Evolutionary conservation across 2,329 filamentous ascomycete species (phyloP).

Genomic region (Paraphaeosphaeria sporulosa): DNA sequence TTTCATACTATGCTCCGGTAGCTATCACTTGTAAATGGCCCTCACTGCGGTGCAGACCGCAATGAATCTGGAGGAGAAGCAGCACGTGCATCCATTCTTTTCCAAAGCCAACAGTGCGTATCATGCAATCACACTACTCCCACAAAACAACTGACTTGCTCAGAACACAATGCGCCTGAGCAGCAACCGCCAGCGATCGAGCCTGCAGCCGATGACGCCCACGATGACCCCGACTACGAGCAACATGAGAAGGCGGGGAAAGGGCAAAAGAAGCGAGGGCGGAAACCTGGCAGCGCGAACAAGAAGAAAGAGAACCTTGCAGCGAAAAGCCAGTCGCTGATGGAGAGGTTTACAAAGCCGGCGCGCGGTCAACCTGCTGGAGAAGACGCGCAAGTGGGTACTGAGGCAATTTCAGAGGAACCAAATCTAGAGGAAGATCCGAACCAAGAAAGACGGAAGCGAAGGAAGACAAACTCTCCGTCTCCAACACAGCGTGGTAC

Average conservation of each 20-base stretch:
- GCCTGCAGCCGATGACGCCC: constrained; percentile 18
- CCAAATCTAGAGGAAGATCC: constrained; percentile 37
- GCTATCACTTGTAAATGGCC: constrained; percentile 42
- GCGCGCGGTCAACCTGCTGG: neutral
- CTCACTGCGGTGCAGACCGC: constrained; percentile 44
- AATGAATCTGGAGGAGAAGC: constrained; percentile 47
- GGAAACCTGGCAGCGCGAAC: constrained; percentile 28
- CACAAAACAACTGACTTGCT: constrained; percentile 7
- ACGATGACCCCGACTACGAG: constrained; percentile 31
- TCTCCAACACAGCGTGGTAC: constrained; percentile 5
- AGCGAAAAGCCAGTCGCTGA: constrained; percentile 31
- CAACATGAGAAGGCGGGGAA: constrained; percentile 26
- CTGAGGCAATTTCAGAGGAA: constrained; percentile 11
- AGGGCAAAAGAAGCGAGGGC: constrained; percentile 33
- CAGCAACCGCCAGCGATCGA: constrained; percentile 15
- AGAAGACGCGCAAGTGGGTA: constrained; percentile 1
- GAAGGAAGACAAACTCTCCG: constrained; percentile 48
- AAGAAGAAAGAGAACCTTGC: constrained; percentile 19
- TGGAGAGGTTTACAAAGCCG: constrained; percentile 35
- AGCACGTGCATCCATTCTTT: constrained; percentile 51
- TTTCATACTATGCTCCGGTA: constrained; percentile 26
- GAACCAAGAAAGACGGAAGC: constrained; percentile 45
- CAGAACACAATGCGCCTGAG: constrained; percentile 26
- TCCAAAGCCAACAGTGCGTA: constrained; percentile 37
- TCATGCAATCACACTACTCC: too few relatives aligned